Evolutionary conservation across 1,284 basidiomycete genomes (phyloP), one percentile per base, ranked within the genome.

Genomic region (Takashimella tepidaria): DNA sequence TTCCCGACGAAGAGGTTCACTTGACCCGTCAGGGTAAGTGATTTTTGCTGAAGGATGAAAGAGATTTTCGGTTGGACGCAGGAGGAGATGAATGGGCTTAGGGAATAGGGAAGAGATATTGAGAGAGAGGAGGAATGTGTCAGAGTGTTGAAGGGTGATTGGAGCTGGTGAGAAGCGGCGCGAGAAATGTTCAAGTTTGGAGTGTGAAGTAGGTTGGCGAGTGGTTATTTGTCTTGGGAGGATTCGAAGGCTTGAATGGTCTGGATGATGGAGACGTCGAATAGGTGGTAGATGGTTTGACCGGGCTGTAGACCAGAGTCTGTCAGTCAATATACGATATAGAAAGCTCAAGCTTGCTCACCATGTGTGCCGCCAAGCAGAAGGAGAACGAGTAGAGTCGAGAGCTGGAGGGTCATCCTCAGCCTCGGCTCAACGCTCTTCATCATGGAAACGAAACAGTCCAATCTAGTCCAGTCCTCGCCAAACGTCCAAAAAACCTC

Each of bases 11-110:
- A 76, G 53, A 8, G 51, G 54, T 41, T 67, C 52, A n/a, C 22
- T 46, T 20, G 23, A 41, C 21, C 51, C 56, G 41, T 50, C 41
- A 25, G 49, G 52, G 51, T 61, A 60, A 5, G 54, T 57, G 57
- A 89, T 79, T 48, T 83, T 81, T 1, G 87, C 88, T 49, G 84
- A 80, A 23, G 88, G 85, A 68, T 89, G 88, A 53, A 90, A 78
- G 53, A 91, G 81, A 61, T 88, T 76, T 60, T 85, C 80, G 65
- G 87, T 89, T 5, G 88, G 87, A 22, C 80, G 80, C 54, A 90
- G 78, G 62, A 89, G 84, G 42, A 75, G 58, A 23, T 61, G 54
- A 16, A 71, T 62, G 23, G 61, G 53, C 37, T 56, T 53, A 1
- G 57, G 52, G n/a, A 68, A 55, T 8, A 69, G 56, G 1, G 63